A percentile compares a stretch with the other conserved stretches of the same genome.
Evolutionary conservation across 2,329 filamentous ascomycete genomes (phyloP).

Genomic region (Epichloe uncinata): DNA sequence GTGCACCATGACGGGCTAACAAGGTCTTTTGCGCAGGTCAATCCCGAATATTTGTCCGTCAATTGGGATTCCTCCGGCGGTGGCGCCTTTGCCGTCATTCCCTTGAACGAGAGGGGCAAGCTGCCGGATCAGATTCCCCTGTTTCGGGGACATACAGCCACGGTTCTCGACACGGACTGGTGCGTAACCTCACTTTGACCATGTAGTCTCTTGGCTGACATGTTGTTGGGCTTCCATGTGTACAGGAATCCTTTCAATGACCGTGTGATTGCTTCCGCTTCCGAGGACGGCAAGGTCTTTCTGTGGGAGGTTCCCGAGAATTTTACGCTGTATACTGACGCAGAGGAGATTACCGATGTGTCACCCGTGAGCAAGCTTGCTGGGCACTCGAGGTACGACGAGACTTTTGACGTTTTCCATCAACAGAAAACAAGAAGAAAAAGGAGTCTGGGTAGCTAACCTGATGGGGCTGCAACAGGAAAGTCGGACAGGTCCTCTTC

Average conservation of each 20-base stretch:
- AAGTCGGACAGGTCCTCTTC: conserved; percentile 95
- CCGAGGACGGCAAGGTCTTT: conserved; percentile 94
- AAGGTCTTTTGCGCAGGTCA: conserved; percentile 46
- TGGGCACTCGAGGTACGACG: conserved; percentile 65
- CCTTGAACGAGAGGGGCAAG: conserved; percentile 77
- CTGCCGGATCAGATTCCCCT: conserved; percentile 87
- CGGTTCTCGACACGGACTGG: conserved; percentile 97
- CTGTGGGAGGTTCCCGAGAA: conserved; percentile 87
- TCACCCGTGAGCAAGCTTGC: conserved; percentile 66
- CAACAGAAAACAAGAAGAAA: background rate
- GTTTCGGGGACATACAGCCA: conserved; percentile 90
- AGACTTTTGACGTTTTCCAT: background rate
- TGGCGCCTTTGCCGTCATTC: conserved; percentile 93
- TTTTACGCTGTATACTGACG: conserved; percentile 75
- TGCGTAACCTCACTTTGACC: conserved; percentile 19
- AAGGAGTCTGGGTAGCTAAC: background rate
- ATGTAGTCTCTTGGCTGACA: background rate
- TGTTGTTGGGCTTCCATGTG: background rate
- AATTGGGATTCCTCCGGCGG: conserved; percentile 97
- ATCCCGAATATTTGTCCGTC: conserved; percentile 89
- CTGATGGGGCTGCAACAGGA: conserved; percentile 39
- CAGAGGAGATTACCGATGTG: conserved; percentile 73
- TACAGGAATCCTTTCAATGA: conserved; percentile 92
- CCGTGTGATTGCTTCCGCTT: conserved; percentile 78
- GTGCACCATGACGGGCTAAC: conserved; percentile 6